A percentile compares a stretch with the other conserved stretches of the same genome.
phyloP scores from a whole-genome alignment of 768 basidiomycete genomes.

The Lentinula lateritia region DNA sequence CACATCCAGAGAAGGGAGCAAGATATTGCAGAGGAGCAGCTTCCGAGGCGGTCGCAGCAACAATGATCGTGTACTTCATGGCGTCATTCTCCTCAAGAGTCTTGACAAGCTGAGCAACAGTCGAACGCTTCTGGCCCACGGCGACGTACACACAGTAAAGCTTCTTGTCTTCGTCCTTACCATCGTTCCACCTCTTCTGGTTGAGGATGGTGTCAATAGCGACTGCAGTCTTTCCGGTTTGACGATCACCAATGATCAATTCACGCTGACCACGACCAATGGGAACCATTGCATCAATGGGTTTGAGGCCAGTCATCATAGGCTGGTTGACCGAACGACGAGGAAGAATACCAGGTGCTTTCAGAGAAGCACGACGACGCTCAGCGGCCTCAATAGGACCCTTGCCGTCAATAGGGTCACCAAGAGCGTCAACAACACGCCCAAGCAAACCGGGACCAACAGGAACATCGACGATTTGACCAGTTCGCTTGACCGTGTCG shows the following conservation, averaged over 20 bases:
- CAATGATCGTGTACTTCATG: conserved; percentile 99
- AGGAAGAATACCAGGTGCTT: conserved; percentile 98
- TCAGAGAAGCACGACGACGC: conserved; percentile 95
- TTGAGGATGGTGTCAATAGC: conserved; percentile 99
- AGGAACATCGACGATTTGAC: conserved; percentile 99
- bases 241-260: conserved; percentile 99
- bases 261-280: conserved; percentile 99
- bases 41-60: conserved; percentile 98
- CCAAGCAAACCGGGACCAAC: conserved; percentile 96
- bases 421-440: conserved; percentile 98
- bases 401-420: conserved; percentile 99
- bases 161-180: conserved; percentile 94
- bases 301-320: conserved; percentile 99
- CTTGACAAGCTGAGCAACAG: conserved; percentile 98
- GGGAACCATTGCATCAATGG: conserved; percentile 99
- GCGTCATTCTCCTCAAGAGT: conserved; percentile 99
- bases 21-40: conserved; percentile 99
- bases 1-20: conserved; percentile 99
- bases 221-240: conserved; percentile 99
- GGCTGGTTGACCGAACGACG: conserved; percentile 99
- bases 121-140: conserved; percentile 98
- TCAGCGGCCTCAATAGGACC: conserved; percentile 92
- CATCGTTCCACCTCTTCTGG: conserved; percentile 99
- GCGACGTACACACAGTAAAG: conserved; percentile 99
- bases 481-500: conserved; percentile 99